Evolutionary conservation across 106 monocot genomes (phyloP), one percentile per base, ranked within the genome.

Genomic region (Dendrobium huoshanense): DNA sequence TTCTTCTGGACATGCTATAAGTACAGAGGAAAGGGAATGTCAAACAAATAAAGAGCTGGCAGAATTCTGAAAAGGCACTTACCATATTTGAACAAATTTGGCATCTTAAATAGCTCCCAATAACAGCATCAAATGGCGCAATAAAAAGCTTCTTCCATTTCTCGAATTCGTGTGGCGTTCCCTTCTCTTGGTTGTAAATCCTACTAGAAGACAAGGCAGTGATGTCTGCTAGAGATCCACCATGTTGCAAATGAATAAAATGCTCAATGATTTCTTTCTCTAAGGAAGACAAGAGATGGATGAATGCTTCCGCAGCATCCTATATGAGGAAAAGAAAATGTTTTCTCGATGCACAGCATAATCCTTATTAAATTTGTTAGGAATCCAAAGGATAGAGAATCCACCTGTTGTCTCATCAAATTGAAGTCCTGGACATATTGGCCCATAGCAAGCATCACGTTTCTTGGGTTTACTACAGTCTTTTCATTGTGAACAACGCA

Each of bases 291-390:
- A 97, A 77, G 55, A 97, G 87, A 85, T 90, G 92, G 48, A 87
- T 77, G 72, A 94, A 90, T 67, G 94, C 94, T 87, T 97, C 96
- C 56, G 96, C 84, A 82, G 96, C 92, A 89, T 97, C 94, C 96
- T 97, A 61, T 20, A 75, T 40, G 43, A 56, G 27, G 61, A 64
- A 87, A 81, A 80, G 17, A 82, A 22, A 24, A 78, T 22, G 29
- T 75, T 16, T 47, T 15, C 33, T 44, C 54, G 48, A 24, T n/a
- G 20, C 19, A 61, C 67, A n/a, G 0, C 18, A 41, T 20, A 27
- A 75, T 18, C 24, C 13, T 55, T 47, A 72, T 15, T 20, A 72
- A 61, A 29, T 22, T 49, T 0, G 67, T 58, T 15, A 77, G 4
- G 56, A 81, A 75, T 78, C 24, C 18, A 47, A 27, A n/a, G 15